Percentiles rank a stretch among this genome's conserved stretches.
phyloP scores from a whole-genome alignment of 2,329 filamentous ascomycete genomes.

The Botrytis byssoidea region DNA sequence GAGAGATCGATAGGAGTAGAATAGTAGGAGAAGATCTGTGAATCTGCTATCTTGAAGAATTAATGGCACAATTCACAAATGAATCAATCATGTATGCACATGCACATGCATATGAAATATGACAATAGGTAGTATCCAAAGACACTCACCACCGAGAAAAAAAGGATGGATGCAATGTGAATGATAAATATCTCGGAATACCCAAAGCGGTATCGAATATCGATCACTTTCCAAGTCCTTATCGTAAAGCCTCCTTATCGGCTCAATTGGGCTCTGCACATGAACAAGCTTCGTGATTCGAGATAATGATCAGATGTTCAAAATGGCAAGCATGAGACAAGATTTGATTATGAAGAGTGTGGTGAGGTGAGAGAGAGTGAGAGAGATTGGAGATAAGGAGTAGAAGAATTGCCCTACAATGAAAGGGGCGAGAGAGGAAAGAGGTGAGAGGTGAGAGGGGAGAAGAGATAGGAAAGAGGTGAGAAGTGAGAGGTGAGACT shows the following conservation, averaged over 20 bases:
- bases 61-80: background rate
- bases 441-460: too few species aligned
- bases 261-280: constrained; percentile 5
- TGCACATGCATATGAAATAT: background rate
- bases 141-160: background rate
- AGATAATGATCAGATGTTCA: constrained; percentile 6
- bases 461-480: background rate
- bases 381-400: background rate
- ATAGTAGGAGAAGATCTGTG: background rate
- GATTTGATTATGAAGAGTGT: background rate
- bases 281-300: constrained; percentile 12
- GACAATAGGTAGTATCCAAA: background rate
- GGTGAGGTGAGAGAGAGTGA: background rate
- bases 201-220: background rate
- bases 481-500: background rate
- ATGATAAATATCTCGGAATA: background rate
- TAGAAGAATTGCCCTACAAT: background rate
- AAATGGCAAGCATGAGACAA: background rate
- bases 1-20: background rate
- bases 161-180: background rate
- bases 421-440: background rate
- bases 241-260: constrained; percentile 12
- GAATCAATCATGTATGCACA: background rate
- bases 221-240: background rate
- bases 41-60: background rate